Evolutionary conservation across 345 rosid species (phyloP), one percentile per base, ranked within the genome.

Genomic region (Mangifera indica): DNA sequence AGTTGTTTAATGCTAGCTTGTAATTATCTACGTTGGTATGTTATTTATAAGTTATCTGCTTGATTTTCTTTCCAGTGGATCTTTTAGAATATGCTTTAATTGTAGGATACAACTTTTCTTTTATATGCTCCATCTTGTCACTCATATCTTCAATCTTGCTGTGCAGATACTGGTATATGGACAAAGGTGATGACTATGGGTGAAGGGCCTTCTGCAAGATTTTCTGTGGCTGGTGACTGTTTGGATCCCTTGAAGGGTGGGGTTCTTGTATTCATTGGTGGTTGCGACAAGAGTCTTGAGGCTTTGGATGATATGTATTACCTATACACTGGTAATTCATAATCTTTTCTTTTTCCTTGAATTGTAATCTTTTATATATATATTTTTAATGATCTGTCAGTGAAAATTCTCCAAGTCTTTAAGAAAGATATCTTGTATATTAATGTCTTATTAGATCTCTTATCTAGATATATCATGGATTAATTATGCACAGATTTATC

Each of bases 151-250:
- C 52, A 4, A 37, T 66, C 24, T 66, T 34, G 22, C 60, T 45
- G 34, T 82, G 81, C 86, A 96, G 99, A 96, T 59, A 75, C 91
- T 46, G 93, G 93, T 54, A 25, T 88, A 18, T 96, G 98, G 98
- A 89, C 93, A 46, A 88, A 83, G 75, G 81, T 87, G 75, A 79
- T 83, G 46, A 85, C 97, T 57, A 76, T 74, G 1, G 94, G 96
- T 55, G 87, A 86, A 77, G 95, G 94, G 51, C 99, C 99, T 68
- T 91, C 92, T 72, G 92, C 99, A n/a, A 96, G 97, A 81, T 96
- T 96, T 82, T 93, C 99, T 63, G 84, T 91, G 48, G 87, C 96
- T 15, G 97, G 98, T 78, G 99, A 88, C 71, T 88, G 88, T 79
- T 86, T 93, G 81, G 95, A 91, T 85, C 99, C 98, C 5, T 73